A percentile compares a stretch with the other conserved stretches of the same genome.
Evolutionary conservation across 345 rosid genomes (phyloP).

Genomic region (Populus alba): DNA sequence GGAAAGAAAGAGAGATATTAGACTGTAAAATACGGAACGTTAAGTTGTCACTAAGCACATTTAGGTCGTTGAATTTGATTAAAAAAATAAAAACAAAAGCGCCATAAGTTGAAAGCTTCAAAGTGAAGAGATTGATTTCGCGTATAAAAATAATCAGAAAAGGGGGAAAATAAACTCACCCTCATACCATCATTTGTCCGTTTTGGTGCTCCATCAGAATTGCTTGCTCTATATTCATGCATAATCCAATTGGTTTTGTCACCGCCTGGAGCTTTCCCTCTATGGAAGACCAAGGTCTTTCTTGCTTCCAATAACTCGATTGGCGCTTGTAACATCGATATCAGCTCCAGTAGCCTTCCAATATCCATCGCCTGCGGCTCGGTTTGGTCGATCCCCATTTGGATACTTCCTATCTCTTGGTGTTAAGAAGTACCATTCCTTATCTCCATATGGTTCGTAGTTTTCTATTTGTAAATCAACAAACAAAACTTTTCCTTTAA

Average conservation of each 20-base stretch:
- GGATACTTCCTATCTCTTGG: constrained; percentile 49
- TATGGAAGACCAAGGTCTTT: constrained; percentile 11
- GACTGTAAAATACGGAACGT: too few relatives aligned
- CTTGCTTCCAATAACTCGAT: constrained; percentile 1
- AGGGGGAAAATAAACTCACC: not conserved
- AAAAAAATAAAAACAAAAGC: too few relatives aligned
- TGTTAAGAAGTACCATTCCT: constrained; percentile 70
- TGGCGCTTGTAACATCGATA: not conserved
- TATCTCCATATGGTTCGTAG: constrained; percentile 33
- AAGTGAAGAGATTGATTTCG: too few relatives aligned
- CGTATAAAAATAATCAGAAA: not conserved
- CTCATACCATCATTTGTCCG: not conserved
- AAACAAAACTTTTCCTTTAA: too few relatives aligned
- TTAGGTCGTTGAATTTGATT: too few relatives aligned
- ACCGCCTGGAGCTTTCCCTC: not conserved
- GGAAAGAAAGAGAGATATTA: too few relatives aligned
- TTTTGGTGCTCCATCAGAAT: too few relatives aligned
- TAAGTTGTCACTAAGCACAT: too few relatives aligned
- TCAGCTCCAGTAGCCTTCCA: constrained; percentile 52
- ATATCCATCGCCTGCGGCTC: constrained; percentile 44
- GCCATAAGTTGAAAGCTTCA: too few relatives aligned
- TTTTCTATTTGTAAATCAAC: too few relatives aligned
- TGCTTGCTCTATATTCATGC: constrained; percentile 3
- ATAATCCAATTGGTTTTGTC: constrained; percentile 10
- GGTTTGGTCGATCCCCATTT: constrained; percentile 37